Percentiles rank a stretch among this genome's conserved stretches.
phyloP scores from a whole-genome alignment of 78 protist genomes.

The Cavenderia fasciculata region DNA sequence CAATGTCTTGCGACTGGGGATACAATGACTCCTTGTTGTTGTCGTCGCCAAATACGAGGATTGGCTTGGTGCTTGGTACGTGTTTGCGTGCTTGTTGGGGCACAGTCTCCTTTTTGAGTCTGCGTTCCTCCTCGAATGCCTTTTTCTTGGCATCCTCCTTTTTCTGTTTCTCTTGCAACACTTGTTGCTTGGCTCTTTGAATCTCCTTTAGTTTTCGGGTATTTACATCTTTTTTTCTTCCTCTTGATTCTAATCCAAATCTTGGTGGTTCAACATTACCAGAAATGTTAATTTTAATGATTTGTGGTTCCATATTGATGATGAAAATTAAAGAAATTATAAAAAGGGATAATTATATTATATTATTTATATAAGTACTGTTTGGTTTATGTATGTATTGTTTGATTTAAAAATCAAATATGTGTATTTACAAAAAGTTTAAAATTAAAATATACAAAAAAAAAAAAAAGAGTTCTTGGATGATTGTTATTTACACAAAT shows the following conservation, averaged over 20 bases:
- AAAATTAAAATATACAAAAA: no score
- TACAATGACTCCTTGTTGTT: conserved; percentile 8
- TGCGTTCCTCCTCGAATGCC: background rate
- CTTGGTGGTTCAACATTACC: conserved; percentile 51
- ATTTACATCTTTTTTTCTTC: conserved; percentile 42
- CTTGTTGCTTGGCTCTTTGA: background rate
- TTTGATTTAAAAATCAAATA: background rate
- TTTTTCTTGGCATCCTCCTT: conserved; percentile 21
- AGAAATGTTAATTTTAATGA: background rate
- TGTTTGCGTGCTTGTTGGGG: background rate
- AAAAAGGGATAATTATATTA: background rate
- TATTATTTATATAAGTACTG: background rate
- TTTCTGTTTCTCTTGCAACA: conserved; percentile 18
- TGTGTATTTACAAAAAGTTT: no score
- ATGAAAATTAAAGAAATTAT: background rate
- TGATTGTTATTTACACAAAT: no score
- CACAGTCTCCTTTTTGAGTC: conserved; percentile 9
- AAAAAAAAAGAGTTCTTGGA: no score
- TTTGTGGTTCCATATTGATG: background rate
- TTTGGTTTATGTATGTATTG: background rate
- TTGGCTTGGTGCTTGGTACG: background rate
- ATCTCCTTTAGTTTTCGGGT: conserved; percentile 38
- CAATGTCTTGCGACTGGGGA: conserved; percentile 36
- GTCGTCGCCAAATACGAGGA: conserved; percentile 6
- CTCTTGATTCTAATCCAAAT: conserved; percentile 55